Base-by-base conservation (phyloP, 2,329 filamentous ascomycete species). In the Neopestalotiopsis rosae region DNA sequence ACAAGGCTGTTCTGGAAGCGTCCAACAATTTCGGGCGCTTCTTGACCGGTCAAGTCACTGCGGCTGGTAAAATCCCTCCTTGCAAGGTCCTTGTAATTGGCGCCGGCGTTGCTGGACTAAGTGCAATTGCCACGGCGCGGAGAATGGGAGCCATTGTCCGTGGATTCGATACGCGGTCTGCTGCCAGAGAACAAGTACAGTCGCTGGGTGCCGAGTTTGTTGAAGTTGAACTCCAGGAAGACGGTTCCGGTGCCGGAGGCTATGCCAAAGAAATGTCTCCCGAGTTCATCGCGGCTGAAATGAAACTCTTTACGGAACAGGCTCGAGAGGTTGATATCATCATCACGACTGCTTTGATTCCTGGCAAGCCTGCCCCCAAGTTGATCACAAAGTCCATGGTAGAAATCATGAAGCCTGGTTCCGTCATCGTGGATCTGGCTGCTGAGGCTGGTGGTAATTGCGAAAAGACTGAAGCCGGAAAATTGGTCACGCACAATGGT, bases 251-350 rank as follows among this genome's bases (percentile, higher is more conserved):
- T 2, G 90, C 92, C 9, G 94, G 94, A 34, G 94, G 94, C 17
- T 97, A 97, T 76, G 94, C 93, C 66, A 97, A 97, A 77, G 93
- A 95, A 77, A 97, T 97, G 94, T 96, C 93, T 67, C 94, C 95
- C 76, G 94, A 95, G 73, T 97, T 97, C 76, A 94, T 96, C 78
- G 93, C 94, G 70, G 94, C 94, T 5, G 94, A 97, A 79, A 97
- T 97, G 94, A 95, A 93, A 79, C 86, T 97, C 0, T 97, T 97
- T 81, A 90, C 93, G 78, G 92, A 96, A 73, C 94, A 97, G 79
- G 93, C 92, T 70, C 88, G 89, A 69, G 94, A 97, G 52, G 94
- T 97, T 65, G 94, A 97, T 79, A 97, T 97, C 71, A 92, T 97
- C 70, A 92, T 97, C 77, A 97, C 94, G 1, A 97, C 94, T 1